phyloP scores from a whole-genome alignment of 2,329 filamentous ascomycete species.

The Botrytis galanthina region DNA sequence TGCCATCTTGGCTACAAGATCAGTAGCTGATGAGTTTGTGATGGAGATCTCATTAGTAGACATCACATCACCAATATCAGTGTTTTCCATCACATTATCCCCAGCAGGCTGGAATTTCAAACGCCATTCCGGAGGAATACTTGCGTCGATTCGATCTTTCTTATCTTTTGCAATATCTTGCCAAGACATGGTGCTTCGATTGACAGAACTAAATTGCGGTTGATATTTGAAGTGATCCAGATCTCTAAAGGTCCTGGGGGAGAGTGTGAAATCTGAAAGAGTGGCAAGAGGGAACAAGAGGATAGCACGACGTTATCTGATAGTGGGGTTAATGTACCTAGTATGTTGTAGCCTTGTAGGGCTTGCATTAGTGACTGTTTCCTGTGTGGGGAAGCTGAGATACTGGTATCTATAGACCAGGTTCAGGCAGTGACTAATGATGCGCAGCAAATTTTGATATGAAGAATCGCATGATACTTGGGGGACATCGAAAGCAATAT shows the following conservation, averaged over 20 bases:
- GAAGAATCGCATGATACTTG: not conserved
- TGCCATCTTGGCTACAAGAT: slow-evolving; percentile 32
- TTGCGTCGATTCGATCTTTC: slow-evolving; percentile 50
- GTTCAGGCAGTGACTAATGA: not conserved
- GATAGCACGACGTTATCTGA: not conserved
- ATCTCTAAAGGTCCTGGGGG: not conserved
- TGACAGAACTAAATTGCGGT: not conserved
- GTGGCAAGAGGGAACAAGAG: not conserved
- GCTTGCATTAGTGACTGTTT: not conserved
- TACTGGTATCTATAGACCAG: not conserved
- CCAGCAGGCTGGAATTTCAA: slow-evolving; percentile 53
- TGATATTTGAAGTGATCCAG: not conserved
- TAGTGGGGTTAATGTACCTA: not conserved
- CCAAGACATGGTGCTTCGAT: slow-evolving; percentile 42
- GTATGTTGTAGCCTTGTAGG: not conserved
- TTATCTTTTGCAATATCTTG: slow-evolving; percentile 50
- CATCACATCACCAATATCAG: slow-evolving; percentile 31
- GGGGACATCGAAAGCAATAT: not conserved
- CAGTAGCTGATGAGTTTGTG: slow-evolving; percentile 32
- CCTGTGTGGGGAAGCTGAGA: not conserved
- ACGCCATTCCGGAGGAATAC: slow-evolving; percentile 58
- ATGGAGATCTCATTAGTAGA: slow-evolving; percentile 46
- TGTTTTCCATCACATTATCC: slow-evolving; percentile 49
- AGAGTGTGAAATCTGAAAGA: not conserved
- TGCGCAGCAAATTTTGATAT: not conserved